These are phyloP conservation scores for Kodamaea plutei DNA, from an alignment of 1,139 yeast genomes.

Conservation along the genomic window DNA sequence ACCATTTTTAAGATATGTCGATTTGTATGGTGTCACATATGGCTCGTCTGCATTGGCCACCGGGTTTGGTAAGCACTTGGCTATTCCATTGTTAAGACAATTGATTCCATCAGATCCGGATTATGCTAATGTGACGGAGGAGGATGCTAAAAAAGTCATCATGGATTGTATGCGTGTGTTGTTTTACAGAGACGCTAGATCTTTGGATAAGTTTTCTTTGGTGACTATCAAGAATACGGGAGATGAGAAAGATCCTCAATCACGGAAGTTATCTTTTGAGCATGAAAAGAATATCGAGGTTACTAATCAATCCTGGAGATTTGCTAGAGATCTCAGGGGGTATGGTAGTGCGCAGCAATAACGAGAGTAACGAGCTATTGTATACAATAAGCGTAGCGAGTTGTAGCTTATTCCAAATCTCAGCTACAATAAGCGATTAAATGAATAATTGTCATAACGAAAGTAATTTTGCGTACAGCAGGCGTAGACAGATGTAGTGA, in stretches of 20 bases:
- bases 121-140: constrained; percentile 62
- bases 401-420: too few species aligned
- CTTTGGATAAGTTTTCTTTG: constrained; percentile 77
- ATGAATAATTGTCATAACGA: too few species aligned
- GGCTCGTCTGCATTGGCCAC: constrained; percentile 89
- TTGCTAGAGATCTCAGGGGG: constrained; percentile 84
- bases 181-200: constrained; percentile 94
- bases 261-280: constrained; percentile 29
- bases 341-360: constrained; percentile 63
- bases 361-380: too few species aligned
- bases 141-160: constrained; percentile 69
- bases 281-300: constrained; percentile 64
- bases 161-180: constrained; percentile 90
- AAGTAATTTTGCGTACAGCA: too few species aligned
- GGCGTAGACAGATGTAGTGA: too few species aligned
- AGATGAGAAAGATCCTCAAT: constrained; percentile 9
- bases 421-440: too few species aligned
- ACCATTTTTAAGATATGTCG: constrained; percentile 80
- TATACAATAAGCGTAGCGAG: too few species aligned
- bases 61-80: constrained; percentile 95
- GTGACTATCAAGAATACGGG: constrained; percentile 61
- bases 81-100: constrained; percentile 85
- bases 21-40: constrained; percentile 87
- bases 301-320: constrained; percentile 84
- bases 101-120: constrained; percentile 79